Base-by-base conservation (phyloP, 108 stramenopile species). In the Mediolabrus comicus region DNA sequence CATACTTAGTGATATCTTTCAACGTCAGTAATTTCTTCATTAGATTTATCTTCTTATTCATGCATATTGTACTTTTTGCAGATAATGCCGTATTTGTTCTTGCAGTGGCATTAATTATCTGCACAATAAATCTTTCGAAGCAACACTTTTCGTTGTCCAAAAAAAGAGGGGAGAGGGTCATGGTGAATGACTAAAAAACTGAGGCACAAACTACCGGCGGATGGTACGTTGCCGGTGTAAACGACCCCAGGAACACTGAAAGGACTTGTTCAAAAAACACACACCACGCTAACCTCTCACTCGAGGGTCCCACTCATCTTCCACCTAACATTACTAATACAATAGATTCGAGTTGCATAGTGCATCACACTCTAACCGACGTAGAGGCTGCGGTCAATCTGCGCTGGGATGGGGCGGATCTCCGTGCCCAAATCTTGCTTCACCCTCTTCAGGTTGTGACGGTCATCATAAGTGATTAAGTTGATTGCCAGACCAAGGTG, bases 401-500 rank as follows among this genome's bases (percentile, higher is more conserved):
- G 74, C 7, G 94, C 84, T 22, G 99, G 99, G 53, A 99, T 99
- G 16, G 99, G 94, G 31, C 96, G 82, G 61, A 99, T 99, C 75
- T 98, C 97, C 7, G 99, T 99, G 32, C 94, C 97, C 39, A 99
- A 83, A 74, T 99, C 99, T 69, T 96, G 90, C 68, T 98, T 98
- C 51, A 98, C 78, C 64, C 86, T 83, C 71, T 95, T 86, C 79
- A 95, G 65, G 25, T 68, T 66, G 39, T 89, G 77, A 25, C 84
- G 74, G 72, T 99, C 99, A 24, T 99, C 97, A 74, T 90, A 90
- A 34, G 98, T 99, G 65, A 99, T 98, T 52, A 99, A 83, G 75
- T 98, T 98, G 59, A 99, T 95, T 19, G 99, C 97, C 34, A 99
- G 85, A 32, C 98, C 99, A 66, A 97, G 85, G 79, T 98, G 98